Percentiles rank a stretch among this genome's conserved stretches.
phyloP scores from a whole-genome alignment of 2,329 filamentous ascomycete genomes.

The Ambrosiella beaveri region DNA sequence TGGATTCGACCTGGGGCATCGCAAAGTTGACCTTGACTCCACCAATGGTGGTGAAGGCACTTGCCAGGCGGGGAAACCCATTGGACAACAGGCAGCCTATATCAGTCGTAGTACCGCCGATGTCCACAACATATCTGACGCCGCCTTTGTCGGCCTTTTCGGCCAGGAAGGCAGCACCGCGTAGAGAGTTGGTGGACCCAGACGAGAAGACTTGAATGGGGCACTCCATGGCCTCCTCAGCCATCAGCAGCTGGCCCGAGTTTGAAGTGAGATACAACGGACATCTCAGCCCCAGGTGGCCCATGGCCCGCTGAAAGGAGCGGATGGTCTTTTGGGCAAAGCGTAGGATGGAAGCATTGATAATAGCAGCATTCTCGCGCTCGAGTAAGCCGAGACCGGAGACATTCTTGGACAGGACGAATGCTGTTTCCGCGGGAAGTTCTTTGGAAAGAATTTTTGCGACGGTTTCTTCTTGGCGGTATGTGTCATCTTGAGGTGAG shows the following conservation, averaged over 20 bases:
- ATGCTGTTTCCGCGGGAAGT: constrained; percentile 17
- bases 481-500: constrained; percentile 37
- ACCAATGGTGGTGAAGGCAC: constrained; percentile 15
- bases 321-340: constrained; percentile 30
- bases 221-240: constrained; percentile 15
- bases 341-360: constrained; percentile 32
- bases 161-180: constrained; percentile 16
- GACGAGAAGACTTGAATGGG: constrained; percentile 16
- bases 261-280: constrained; percentile 33
- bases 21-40: constrained; percentile 17
- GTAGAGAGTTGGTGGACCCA: constrained; percentile 17
- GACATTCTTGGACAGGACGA: constrained; percentile 20
- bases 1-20: constrained; percentile 17
- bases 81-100: constrained; percentile 15
- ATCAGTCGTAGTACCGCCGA: constrained; percentile 16
- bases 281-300: constrained; percentile 22
- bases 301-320: constrained; percentile 29
- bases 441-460: constrained; percentile 24
- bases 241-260: constrained; percentile 22
- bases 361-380: constrained; percentile 35
- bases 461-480: constrained; percentile 33
- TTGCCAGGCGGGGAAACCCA: constrained; percentile 16
- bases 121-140: constrained; percentile 17
- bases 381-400: constrained; percentile 26
- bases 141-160: constrained; percentile 4